Evolutionary conservation across 2,329 filamentous ascomycete genomes (phyloP).

Genomic region (Fusarium humuli): DNA sequence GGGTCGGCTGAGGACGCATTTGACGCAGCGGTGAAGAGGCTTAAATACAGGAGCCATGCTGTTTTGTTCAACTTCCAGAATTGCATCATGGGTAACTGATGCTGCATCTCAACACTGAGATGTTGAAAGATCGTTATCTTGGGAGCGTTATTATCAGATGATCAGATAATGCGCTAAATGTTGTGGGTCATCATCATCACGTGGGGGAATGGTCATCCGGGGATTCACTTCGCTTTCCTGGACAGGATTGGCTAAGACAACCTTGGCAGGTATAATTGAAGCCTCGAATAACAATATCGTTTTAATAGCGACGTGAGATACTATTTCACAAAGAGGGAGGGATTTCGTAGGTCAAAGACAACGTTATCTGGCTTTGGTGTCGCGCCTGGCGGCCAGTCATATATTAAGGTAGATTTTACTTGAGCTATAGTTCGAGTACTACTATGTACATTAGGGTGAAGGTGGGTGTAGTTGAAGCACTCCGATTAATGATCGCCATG

Average conservation of each 20-base stretch:
- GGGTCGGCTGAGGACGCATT: background rate
- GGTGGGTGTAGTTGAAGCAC: fast-evolving
- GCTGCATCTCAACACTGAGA: background rate
- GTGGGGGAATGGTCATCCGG: conserved; percentile 1
- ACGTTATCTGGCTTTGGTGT: background rate
- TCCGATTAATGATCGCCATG: fast-evolving
- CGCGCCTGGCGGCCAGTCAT: background rate
- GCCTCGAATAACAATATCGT: background rate
- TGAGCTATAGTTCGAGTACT: too few species aligned
- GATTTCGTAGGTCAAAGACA: too few species aligned
- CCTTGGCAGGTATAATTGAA: background rate
- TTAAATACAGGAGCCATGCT: fast-evolving
- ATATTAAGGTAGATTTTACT: background rate
- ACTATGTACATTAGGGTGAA: background rate
- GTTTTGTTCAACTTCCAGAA: fast-evolving
- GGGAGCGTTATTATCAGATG: conserved; percentile 13
- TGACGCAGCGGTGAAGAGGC: fast-evolving
- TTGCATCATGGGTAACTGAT: background rate
- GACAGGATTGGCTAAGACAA: background rate
- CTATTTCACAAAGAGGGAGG: background rate
- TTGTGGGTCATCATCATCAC: conserved; percentile 16
- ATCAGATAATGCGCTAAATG: conserved; percentile 16
- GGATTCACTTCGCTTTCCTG: background rate
- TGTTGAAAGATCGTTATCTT: background rate
- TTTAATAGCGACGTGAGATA: background rate